Conservation (phyloP, 2,329 filamentous ascomycete genomes). For the Fusarium bulbicola region DNA sequence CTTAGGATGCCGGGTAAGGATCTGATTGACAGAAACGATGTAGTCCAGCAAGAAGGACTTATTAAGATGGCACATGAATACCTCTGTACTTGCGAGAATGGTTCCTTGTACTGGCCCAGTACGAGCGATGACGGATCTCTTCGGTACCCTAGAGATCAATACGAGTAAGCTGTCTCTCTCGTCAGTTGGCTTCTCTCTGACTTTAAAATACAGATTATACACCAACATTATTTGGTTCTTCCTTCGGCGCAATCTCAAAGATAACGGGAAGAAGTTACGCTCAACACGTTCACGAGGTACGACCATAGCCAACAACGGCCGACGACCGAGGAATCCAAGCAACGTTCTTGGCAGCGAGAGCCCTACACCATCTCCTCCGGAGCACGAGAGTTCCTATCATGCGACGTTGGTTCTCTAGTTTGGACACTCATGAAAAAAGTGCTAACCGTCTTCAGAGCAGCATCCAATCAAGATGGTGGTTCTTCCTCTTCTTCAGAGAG, state of each 20-base stretch:
- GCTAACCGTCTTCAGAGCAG: neutral
- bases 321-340: neutral
- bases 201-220: neutral
- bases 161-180: neutral
- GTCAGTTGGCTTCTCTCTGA: accelerated
- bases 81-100: neutral
- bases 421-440: too few species aligned
- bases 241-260: neutral
- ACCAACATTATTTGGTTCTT: neutral
- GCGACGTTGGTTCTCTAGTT: neutral
- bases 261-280: neutral
- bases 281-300: neutral
- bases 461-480: neutral
- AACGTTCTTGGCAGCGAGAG: neutral
- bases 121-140: neutral
- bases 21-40: neutral
- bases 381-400: accelerated
- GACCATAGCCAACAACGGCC: neutral
- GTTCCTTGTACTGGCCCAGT: neutral
- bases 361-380: too few species aligned
- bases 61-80: slow-evolving; percentile 15
- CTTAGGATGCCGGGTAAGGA: neutral
- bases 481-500: neutral
- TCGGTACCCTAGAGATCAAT: neutral
- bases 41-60: neutral